A percentile compares a stretch with the other conserved stretches of the same genome.
phyloP scores from a whole-genome alignment of 1,284 basidiomycete species.

The Naganishia albida region DNA sequence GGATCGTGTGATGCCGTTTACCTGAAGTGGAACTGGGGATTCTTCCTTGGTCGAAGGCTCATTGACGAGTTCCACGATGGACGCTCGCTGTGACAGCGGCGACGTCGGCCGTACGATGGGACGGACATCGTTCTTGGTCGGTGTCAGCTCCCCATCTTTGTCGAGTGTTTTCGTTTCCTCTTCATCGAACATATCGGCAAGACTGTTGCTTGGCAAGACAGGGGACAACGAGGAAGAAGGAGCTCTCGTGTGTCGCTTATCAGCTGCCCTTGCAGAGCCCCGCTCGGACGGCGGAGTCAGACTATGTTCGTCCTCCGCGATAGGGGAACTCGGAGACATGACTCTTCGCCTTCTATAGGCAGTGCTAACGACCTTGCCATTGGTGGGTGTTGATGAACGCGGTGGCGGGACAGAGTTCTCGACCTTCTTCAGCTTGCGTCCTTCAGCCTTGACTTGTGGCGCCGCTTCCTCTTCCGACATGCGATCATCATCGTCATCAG shows the following conservation, averaged over 20 bases:
- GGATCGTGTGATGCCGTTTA: neutral
- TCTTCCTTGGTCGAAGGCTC: neutral
- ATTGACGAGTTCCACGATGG: neutral
- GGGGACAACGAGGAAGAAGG: slow-evolving; percentile 18
- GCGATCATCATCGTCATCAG: slow-evolving; percentile 34
- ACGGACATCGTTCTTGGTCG: neutral
- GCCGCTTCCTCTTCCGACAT: slow-evolving; percentile 11
- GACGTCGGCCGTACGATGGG: neutral
- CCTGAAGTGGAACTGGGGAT: neutral
- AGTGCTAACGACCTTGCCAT: slow-evolving; percentile 7
- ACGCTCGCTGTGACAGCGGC: neutral
- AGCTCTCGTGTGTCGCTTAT: neutral
- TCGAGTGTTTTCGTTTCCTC: neutral
- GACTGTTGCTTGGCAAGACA: slow-evolving; percentile 15
- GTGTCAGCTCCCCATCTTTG: neutral
- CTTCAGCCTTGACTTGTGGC: neutral
- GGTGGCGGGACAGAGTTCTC: slow-evolving; percentile 5
- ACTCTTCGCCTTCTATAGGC: slow-evolving; percentile 25
- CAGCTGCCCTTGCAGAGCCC: neutral
- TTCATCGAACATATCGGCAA: slow-evolving; percentile 23
- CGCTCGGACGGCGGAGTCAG: slow-evolving; percentile 7
- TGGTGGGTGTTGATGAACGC: slow-evolving; percentile 1
- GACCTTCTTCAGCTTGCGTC: neutral
- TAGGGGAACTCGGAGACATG: slow-evolving; percentile 32
- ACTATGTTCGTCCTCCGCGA: slow-evolving; percentile 1